These are phyloP conservation scores for Cyclotella atomus DNA, from an alignment of 108 stramenopile genomes.

Conservation along the genomic window DNA sequence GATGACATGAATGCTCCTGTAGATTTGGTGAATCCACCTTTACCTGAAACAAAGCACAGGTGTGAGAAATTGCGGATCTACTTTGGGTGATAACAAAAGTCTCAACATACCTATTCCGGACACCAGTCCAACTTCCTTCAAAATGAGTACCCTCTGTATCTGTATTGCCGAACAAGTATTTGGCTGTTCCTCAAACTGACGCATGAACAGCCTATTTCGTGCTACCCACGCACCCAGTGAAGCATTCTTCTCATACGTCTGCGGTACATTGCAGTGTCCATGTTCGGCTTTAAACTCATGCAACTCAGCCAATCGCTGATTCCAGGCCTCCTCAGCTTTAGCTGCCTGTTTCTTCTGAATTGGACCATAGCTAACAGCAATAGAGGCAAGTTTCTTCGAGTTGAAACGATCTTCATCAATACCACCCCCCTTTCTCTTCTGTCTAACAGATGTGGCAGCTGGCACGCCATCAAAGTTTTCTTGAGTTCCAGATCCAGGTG, in stretches of 20 bases:
- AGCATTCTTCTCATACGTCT: slow-evolving; percentile 4
- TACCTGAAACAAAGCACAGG: neutral
- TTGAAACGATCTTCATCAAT: neutral
- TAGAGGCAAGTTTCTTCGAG: neutral
- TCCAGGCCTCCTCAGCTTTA: neutral
- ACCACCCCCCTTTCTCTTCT: neutral
- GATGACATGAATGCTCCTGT: neutral
- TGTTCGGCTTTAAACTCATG: neutral
- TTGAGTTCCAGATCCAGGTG: neutral
- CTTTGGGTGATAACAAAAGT: too few relatives aligned
- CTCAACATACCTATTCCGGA: slow-evolving; percentile 5
- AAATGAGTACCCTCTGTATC: neutral
- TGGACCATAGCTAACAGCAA: neutral
- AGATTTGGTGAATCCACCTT: neutral
- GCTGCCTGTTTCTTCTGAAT: neutral
- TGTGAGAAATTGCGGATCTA: too few relatives aligned
- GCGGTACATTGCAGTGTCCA: neutral
- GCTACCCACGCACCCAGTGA: neutral
- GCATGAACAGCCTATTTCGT: slow-evolving; percentile 1
- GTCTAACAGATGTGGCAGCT: neutral
- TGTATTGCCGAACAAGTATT: neutral
- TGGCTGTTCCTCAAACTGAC: neutral
- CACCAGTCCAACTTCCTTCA: slow-evolving; percentile 1
- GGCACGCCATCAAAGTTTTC: neutral
- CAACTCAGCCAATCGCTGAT: neutral